A percentile compares a stretch with the other conserved stretches of the same genome.
Conservation (phyloP, 2,329 filamentous ascomycete species). For the Aspergillus felis region DNA sequence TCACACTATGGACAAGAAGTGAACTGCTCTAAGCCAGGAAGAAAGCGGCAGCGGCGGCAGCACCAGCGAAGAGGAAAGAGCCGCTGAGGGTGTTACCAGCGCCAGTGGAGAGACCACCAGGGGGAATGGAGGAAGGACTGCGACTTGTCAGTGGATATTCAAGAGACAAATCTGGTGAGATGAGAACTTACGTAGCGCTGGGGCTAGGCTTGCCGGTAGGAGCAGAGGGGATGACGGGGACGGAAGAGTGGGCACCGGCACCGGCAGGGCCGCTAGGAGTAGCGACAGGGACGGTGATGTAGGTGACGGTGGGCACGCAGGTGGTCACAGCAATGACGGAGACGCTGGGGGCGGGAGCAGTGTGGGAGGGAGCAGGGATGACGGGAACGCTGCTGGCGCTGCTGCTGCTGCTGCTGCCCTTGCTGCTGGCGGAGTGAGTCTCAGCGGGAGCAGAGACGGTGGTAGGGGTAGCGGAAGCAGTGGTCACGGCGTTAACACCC, state of each 20-base stretch:
- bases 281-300: slow-evolving; percentile 20
- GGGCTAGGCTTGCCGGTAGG: slow-evolving; percentile 5
- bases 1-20: slow-evolving; percentile 26
- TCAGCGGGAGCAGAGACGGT: no score
- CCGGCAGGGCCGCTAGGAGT: slow-evolving; percentile 7
- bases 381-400: slow-evolving; percentile 16
- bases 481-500: slow-evolving; percentile 16
- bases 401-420: no score
- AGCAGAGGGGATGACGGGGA: slow-evolving; percentile 18
- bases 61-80: slow-evolving; percentile 30
- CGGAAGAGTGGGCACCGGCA: slow-evolving; percentile 10
- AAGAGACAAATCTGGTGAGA: background rate
- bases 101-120: slow-evolving; percentile 24
- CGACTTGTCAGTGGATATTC: background rate
- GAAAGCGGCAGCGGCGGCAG: slow-evolving; percentile 28
- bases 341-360: slow-evolving; percentile 12
- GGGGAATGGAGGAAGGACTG: slow-evolving; percentile 16
- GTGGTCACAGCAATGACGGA: slow-evolving; percentile 29
- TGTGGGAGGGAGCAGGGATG: slow-evolving; percentile 6
- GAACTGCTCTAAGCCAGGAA: slow-evolving; percentile 29
- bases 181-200: slow-evolving; percentile 16
- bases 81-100: slow-evolving; percentile 25
- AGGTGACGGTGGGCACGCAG: slow-evolving; percentile 30
- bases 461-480: slow-evolving; percentile 7
- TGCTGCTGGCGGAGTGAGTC: no score